Percentiles rank a stretch among this genome's conserved stretches.
Evolutionary conservation across 2,329 filamentous ascomycete species (phyloP).

Genomic region (Colletotrichum musicola): DNA sequence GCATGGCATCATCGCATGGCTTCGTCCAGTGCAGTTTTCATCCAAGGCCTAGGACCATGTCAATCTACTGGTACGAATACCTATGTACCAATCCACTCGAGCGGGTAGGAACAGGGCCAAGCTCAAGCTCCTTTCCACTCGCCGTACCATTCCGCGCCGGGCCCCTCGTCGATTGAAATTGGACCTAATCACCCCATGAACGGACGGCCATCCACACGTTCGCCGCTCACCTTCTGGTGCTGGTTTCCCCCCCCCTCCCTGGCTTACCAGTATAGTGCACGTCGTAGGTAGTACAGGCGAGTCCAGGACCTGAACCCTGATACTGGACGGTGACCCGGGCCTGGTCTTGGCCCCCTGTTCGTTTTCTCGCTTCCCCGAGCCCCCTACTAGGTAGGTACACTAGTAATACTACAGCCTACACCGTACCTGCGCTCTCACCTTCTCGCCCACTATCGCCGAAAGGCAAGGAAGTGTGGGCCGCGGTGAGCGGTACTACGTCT

Average conservation of each 20-base stretch:
- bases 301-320: constrained; percentile 18
- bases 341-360: constrained; percentile 28
- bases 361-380: constrained; percentile 2
- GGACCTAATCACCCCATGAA: constrained; percentile 18
- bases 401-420: too few relatives aligned
- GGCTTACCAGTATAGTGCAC: too few relatives aligned
- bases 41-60: too few relatives aligned
- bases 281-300: too few relatives aligned
- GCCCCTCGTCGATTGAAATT: constrained; percentile 37
- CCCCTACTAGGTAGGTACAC: too few relatives aligned
- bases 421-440: too few relatives aligned
- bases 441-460: neutral
- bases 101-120: neutral
- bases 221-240: constrained; percentile 19
- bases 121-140: constrained; percentile 14
- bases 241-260: neutral
- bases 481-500: constrained; percentile 15
- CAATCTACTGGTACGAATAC: too few relatives aligned
- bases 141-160: constrained; percentile 26
- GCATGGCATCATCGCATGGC: too few relatives aligned
- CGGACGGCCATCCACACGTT: constrained; percentile 16
- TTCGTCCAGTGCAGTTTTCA: too few relatives aligned
- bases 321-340: constrained; percentile 25
- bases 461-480: constrained; percentile 16
- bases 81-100: too few relatives aligned